Percentiles rank a stretch among this genome's conserved stretches.
Conservation (phyloP, 805 yeast genomes). For the Kuraishia molischiana region DNA sequence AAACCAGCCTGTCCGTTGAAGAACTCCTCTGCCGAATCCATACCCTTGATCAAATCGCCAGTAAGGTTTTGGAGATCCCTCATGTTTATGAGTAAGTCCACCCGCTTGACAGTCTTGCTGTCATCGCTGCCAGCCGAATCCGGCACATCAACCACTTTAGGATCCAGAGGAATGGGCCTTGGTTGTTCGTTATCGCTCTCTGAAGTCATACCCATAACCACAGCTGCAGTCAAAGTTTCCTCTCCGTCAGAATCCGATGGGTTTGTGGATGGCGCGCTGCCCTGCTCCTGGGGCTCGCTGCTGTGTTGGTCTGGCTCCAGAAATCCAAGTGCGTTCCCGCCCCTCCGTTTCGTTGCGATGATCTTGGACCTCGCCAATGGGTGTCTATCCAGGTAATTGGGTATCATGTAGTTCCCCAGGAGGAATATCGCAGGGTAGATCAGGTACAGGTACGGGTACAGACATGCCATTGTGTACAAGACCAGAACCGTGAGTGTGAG, state of each 20-base stretch:
- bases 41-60: conserved; percentile 36
- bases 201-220: neutral
- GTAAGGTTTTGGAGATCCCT: conserved; percentile 65
- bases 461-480: conserved; percentile 54
- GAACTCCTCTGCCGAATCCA: conserved; percentile 43
- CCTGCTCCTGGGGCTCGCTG: neutral
- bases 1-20: conserved; percentile 61
- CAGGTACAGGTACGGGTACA: conserved; percentile 61
- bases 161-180: too few relatives aligned
- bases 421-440: conserved; percentile 52
- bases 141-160: too few relatives aligned
- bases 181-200: too few relatives aligned
- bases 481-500: conserved; percentile 53
- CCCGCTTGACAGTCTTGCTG: conserved; percentile 9
- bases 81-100: conserved; percentile 48
- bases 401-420: conserved; percentile 50
- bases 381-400: conserved; percentile 62
- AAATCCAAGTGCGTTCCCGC: conserved; percentile 41
- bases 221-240: neutral
- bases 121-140: too few relatives aligned
- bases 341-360: conserved; percentile 35
- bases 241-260: neutral
- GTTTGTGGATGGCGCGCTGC: too few relatives aligned
- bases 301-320: conserved; percentile 3
- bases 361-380: conserved; percentile 42